These are phyloP conservation scores for Aspergillus sp. DNA, from an alignment of 2,329 filamentous ascomycete genomes.

Conservation along the genomic window DNA sequence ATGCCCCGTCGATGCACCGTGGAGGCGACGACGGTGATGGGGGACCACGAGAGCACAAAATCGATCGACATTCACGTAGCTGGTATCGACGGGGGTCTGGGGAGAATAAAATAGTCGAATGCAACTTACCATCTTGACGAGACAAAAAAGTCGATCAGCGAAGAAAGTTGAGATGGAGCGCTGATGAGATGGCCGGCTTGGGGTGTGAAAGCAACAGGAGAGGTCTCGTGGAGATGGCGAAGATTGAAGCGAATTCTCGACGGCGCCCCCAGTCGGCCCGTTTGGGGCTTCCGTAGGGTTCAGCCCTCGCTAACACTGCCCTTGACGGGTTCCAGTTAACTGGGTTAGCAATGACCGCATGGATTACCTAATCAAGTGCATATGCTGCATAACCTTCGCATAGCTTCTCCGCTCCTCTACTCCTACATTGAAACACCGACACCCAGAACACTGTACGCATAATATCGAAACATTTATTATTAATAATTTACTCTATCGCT, in stretches of 20 bases:
- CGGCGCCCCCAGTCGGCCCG: slow-evolving; percentile 24
- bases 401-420: background rate
- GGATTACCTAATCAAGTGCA: background rate
- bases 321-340: background rate
- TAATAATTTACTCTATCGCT: slow-evolving; percentile 16
- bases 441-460: background rate
- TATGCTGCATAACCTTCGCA: background rate
- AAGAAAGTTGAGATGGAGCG: slow-evolving; percentile 36
- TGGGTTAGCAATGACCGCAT: background rate
- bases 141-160: slow-evolving; percentile 42
- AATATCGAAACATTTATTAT: background rate
- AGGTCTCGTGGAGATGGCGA: slow-evolving; percentile 35
- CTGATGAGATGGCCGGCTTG: slow-evolving; percentile 45
- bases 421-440: background rate
- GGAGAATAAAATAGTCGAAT: slow-evolving; percentile 10
- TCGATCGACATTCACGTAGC: background rate
- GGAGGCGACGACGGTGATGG: slow-evolving; percentile 7
- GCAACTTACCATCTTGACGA: slow-evolving; percentile 46
- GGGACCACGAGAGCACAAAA: slow-evolving; percentile 8
- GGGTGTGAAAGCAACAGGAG: slow-evolving; percentile 30
- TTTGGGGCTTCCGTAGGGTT: slow-evolving; percentile 34
- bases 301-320: slow-evolving; percentile 39
- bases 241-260: slow-evolving; percentile 36
- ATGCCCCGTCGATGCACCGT: background rate
- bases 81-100: background rate